Evolutionary conservation across 805 yeast species (phyloP), one percentile per base, ranked within the genome.

Genomic region (Metschnikowia continentalis): DNA sequence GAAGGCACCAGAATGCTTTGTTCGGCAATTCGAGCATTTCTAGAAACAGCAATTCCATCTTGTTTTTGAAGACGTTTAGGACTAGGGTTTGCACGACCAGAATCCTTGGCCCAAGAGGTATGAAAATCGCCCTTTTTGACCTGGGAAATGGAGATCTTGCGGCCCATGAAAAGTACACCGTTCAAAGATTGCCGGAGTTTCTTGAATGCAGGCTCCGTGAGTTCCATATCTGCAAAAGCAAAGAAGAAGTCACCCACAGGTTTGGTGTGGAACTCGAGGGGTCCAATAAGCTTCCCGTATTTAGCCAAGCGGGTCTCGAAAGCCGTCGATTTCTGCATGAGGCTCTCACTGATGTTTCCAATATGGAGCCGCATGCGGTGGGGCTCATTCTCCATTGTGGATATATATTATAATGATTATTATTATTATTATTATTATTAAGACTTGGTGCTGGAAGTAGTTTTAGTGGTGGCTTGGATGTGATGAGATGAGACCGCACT

Each of bases 141-240:
- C 42, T 70, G 64, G 47, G 77, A 81, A 8, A 92, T 68, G 2
- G 74, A 72, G 35, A 92, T 66, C 48, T 77, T 80, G 23, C 85
- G 75, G 2, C 96, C 96, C 76, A 87, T 89, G 68, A 77, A 92
- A 23, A 78, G 79, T 1, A 86, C 79, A 32, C 91, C 94, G 63
- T 89, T 79, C 55, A 88, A 77, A 0, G 86, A 72, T 6, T 69
- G 64, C 51, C 77, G 76, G 47, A 92, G 67, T 43, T 78, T 79
- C 1, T 67, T 69, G 49, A 76, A 81, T 35, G 75, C 71, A 19
- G 69, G 66, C 3, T 74, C 71, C 1, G 75, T 65, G 11, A 84
- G 65, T n/a, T 72, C 68, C 66, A 92, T 70, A 20, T 86, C 81
- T 1, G 88, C 64, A 55, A 77, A 90, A 1, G 84, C 97, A 70